Evolutionary conservation across 1,284 basidiomycete genomes (phyloP), one percentile per base, ranked within the genome.

Genomic region (Earliella scabrosa): DNA sequence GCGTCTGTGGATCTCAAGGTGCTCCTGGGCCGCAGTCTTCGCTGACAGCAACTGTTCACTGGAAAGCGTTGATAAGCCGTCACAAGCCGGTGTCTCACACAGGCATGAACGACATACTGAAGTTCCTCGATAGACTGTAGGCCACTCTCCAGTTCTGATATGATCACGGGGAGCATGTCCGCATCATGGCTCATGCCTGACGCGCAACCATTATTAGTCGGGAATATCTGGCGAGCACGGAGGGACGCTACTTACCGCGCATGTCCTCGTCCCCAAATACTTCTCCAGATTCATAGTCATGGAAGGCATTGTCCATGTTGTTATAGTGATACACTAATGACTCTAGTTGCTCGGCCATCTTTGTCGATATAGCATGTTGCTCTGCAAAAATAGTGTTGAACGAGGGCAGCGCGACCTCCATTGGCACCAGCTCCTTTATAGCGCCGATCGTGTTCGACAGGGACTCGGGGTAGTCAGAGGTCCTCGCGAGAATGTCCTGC

Each of bases 101-200:
- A 40, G 4, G 18, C 20, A 18, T 3, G 14, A 7, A 27, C 3
- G 5, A 69, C 87, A 64, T 68, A 92, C 90, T 85, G 77, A 38
- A 79, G 75, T 8, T 69, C 70, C 45, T 85, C 76, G 40, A 92
- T 82, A 2, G 74, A 68, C 18, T 66, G 63, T 16, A 82, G 75
- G 54, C 78, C 77, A 40, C 82, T 81, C 61, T 92, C 86, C 38
- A 93, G 71, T 60, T 92, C 90, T 1, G 74, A 68, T 70, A 93
- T 82, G 49, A 93, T 90, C 3, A 79, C 75, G 8, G 87, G 87
- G 6, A 93, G 75, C 66, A 92, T 88, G 18, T 88, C 80, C 2
- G 86, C 88, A 67, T 93, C 90, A 41, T 86, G 78, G 61, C 87
- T 84, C 85, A 93, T 91, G 20, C 82, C 90, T 91, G n/a, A n/a